These are phyloP conservation scores for Candida ovalis DNA, from an alignment of 805 yeast species.

Conservation along the genomic window DNA sequence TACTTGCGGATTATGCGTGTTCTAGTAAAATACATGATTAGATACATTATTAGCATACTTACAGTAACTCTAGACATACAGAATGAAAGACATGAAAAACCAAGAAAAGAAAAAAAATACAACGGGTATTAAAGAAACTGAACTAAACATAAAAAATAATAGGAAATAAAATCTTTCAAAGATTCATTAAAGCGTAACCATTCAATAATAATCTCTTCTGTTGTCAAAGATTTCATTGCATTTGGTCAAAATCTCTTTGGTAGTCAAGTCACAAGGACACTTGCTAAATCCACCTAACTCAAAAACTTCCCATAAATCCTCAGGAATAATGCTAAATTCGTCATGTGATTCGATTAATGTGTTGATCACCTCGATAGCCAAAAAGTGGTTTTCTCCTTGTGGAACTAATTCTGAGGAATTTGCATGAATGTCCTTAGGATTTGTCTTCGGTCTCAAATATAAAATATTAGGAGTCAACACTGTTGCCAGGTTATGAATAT, in stretches of 20 bases:
- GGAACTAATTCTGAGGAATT: slow-evolving; percentile 24
- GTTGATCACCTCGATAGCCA: slow-evolving; percentile 89
- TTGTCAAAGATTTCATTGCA: slow-evolving; percentile 28
- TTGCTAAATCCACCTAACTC: slow-evolving; percentile 41
- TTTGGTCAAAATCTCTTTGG: slow-evolving; percentile 38
- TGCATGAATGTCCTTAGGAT: slow-evolving; percentile 15
- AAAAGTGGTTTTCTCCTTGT: slow-evolving; percentile 68
- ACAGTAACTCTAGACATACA: background rate
- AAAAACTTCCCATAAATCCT: slow-evolving; percentile 50
- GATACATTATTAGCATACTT: background rate
- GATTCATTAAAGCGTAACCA: background rate
- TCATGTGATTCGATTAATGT: slow-evolving; percentile 78
- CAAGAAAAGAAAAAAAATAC: background rate
- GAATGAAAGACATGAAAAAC: background rate
- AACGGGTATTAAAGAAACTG: background rate
- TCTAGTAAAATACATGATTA: background rate
- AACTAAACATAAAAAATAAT: background rate
- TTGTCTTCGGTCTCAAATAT: slow-evolving; percentile 46
- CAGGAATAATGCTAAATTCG: slow-evolving; percentile 74
- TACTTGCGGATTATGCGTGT: background rate
- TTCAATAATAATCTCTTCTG: slow-evolving; percentile 2
- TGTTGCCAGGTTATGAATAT: slow-evolving; percentile 89
- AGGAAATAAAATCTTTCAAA: background rate
- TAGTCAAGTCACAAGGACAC: slow-evolving; percentile 21
- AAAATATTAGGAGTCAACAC: slow-evolving; percentile 92